Evolutionary conservation across 1,139 yeast genomes (phyloP), one percentile per base, ranked within the genome.

Genomic region (Scheffersomyces insectosa): DNA sequence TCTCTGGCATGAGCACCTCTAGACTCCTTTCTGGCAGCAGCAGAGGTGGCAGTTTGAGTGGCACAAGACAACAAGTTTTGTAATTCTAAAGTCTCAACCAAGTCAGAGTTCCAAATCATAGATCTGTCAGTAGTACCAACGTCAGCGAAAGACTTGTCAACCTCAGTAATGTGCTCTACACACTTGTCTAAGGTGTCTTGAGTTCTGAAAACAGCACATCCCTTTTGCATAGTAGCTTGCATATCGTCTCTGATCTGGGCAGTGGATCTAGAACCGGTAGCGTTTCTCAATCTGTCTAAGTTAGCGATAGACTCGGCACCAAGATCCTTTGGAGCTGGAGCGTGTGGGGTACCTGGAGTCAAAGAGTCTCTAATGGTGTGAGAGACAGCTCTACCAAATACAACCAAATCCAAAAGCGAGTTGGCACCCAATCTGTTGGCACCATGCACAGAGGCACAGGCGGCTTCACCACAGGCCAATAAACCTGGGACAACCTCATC

Each of bases 1-100:
- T 93, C 99, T 78, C 98, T 87, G 51, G 99, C 98, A 64, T 93
- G 99, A 42, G 99, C 99, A 77, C 99, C 99, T 80, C 99, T 89
- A 39, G 97, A 90, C 77, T 93, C 99, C 63, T 77, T 85, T 80
- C 99, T 88, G 46, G 90, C 96, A 50, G 95, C 91, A 42, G 99
- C 99, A 48, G 96, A 83, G 55, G 75, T 75, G 38, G 98, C 98
- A 43, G 98, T 91, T 77, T 93, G 99, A 56, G 88, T 84, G 50
- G 99, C 99, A 79, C 97, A 90, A 43, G 99, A 91, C 65, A 93
- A 79, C 78, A 93, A 80, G 84, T 93, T 93, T 73, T 91, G 97
- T 67, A 93, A 80, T 73, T 93, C 99, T 60, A 93, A 79, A 44
- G 98, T 88, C 77, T 93, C 99, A 46, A 91, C 96, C 66, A 93